Evolutionary conservation across 306 rosid species (phyloP).

Genomic region (Bauhinia variegata): DNA sequence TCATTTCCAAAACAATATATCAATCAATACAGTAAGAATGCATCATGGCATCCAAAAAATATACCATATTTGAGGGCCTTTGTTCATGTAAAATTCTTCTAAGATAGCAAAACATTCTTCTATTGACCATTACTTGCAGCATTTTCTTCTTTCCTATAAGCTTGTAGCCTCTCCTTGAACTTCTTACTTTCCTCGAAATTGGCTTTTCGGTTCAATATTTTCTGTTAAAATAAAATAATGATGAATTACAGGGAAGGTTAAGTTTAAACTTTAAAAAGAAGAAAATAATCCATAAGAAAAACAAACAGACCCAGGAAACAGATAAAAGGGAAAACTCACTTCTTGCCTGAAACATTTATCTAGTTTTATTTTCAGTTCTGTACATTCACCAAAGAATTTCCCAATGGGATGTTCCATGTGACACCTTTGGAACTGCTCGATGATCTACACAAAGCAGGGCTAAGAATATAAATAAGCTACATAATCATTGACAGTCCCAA

Average conservation of each 20-base stretch:
- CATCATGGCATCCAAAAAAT: too few relatives aligned
- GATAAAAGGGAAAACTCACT: conserved; percentile 47
- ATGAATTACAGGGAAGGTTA: not conserved
- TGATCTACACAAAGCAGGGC: conserved; percentile 51
- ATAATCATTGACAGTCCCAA: not conserved
- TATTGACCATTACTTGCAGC: conserved; percentile 49
- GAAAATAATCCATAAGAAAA: conserved; percentile 5
- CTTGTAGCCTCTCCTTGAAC: conserved; percentile 68
- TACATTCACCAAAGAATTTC: conserved; percentile 89
- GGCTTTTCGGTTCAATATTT: conserved; percentile 92
- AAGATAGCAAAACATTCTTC: conserved; percentile 31
- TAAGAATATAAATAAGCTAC: conserved; percentile 11
- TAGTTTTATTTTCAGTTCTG: conserved; percentile 83
- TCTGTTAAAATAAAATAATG: conserved; percentile 47
- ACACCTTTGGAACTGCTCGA: conserved; percentile 83
- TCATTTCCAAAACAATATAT: too few relatives aligned
- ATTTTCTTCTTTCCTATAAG: conserved; percentile 74
- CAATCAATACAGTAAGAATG: too few relatives aligned
- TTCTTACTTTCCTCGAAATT: conserved; percentile 90
- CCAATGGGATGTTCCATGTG: conserved; percentile 76
- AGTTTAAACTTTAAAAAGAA: too few relatives aligned
- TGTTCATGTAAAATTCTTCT: conserved; percentile 12
- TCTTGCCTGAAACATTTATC: conserved; percentile 92
- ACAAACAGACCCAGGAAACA: not conserved
- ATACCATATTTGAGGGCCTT: too few relatives aligned